These are phyloP conservation scores for Solanum hybrid DNA, from an alignment of 305 asterid genomes.

Conservation along the genomic window DNA sequence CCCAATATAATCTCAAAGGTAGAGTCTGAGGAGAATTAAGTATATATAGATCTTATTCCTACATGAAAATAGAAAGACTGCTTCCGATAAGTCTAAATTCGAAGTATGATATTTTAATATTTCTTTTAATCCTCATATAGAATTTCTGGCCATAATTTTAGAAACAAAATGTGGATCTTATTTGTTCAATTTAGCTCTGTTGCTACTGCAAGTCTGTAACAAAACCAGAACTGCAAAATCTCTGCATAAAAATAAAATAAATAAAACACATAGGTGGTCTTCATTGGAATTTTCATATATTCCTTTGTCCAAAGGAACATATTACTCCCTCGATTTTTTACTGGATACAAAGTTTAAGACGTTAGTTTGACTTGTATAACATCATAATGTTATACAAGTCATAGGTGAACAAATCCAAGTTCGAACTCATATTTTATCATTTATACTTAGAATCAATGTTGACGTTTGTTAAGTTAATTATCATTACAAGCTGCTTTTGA, in stretches of 20 bases:
- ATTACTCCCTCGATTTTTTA: background rate
- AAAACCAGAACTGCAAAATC: background rate
- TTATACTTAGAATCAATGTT: background rate
- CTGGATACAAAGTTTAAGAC: background rate
- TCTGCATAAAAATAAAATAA: background rate
- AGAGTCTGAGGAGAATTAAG: background rate
- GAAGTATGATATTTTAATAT: background rate
- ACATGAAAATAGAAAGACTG: background rate
- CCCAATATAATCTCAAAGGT: background rate
- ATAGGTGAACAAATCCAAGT: background rate
- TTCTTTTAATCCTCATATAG: no score
- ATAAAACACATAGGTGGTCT: background rate
- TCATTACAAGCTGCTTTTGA: background rate
- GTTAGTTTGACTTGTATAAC: background rate
- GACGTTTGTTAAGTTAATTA: background rate
- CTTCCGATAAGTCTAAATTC: background rate
- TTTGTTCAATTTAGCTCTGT: no score
- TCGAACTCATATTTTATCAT: background rate
- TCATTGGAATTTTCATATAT: background rate
- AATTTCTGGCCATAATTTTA: no score
- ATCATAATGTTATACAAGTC: background rate
- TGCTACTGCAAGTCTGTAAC: background rate
- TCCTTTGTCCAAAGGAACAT: background rate
- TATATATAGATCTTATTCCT: background rate
- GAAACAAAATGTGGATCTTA: no score